Conservation (phyloP, 1,139 yeast species). For the Saccharomyces uvarum region DNA sequence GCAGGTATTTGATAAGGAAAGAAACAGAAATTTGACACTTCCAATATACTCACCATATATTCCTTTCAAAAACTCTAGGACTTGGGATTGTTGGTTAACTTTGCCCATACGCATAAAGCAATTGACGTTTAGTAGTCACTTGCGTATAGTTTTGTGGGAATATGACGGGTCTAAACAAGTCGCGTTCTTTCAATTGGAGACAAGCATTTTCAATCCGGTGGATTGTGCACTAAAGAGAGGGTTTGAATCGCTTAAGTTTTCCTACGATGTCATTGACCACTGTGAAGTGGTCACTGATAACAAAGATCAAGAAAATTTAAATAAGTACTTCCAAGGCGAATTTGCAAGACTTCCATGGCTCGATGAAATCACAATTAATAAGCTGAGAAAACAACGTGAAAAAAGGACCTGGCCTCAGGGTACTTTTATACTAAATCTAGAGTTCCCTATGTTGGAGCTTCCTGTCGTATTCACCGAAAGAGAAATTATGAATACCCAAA, state of each 20-base stretch:
- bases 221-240: constrained; percentile 51
- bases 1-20: constrained; percentile 55
- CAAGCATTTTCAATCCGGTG: constrained; percentile 48
- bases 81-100: constrained; percentile 57
- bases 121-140: constrained; percentile 51
- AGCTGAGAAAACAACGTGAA: constrained; percentile 42
- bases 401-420: constrained; percentile 25
- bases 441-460: constrained; percentile 67
- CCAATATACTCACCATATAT: constrained; percentile 64
- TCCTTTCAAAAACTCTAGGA: constrained; percentile 42
- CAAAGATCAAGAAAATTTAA: constrained; percentile 47
- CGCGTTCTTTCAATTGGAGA: constrained; percentile 52
- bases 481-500: constrained; percentile 33
- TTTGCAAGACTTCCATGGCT: constrained; percentile 63
- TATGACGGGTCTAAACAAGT: constrained; percentile 45
- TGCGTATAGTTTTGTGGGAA: constrained; percentile 63
- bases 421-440: constrained; percentile 50
- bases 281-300: constrained; percentile 33
- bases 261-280: constrained; percentile 17
- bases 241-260: constrained; percentile 43
- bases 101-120: constrained; percentile 68
- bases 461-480: constrained; percentile 73
- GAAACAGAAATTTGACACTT: constrained; percentile 42
- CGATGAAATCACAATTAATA: constrained; percentile 57
- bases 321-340: constrained; percentile 64